A percentile compares a stretch with the other conserved stretches of the same genome.
Conservation (phyloP, 305 asterid genomes). For the Fraxinus sp. region DNA sequence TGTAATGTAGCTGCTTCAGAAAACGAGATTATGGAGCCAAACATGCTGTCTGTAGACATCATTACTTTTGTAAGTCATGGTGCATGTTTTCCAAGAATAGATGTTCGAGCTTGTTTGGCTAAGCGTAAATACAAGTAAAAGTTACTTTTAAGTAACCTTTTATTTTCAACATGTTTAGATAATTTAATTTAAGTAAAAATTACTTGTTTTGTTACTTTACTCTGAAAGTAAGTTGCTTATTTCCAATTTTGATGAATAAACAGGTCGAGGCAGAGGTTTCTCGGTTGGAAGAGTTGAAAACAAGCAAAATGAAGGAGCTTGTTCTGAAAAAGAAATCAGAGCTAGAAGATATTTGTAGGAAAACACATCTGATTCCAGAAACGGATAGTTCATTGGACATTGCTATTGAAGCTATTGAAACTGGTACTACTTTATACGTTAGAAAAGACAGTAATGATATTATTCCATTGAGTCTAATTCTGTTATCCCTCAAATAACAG, state of each 20-base stretch:
- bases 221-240: background rate
- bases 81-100: background rate
- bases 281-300: slow-evolving; percentile 82
- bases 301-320: slow-evolving; percentile 95
- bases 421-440: slow-evolving; percentile 47
- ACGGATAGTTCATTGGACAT: slow-evolving; percentile 55
- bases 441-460: slow-evolving; percentile 13
- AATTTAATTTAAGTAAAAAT: background rate
- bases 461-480: slow-evolving; percentile 13
- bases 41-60: slow-evolving; percentile 70
- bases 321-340: slow-evolving; percentile 88
- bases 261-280: slow-evolving; percentile 93
- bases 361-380: slow-evolving; percentile 73
- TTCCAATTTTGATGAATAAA: background rate
- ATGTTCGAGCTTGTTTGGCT: background rate
- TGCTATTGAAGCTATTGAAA: slow-evolving; percentile 79
- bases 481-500: slow-evolving; percentile 34
- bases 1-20: slow-evolving; percentile 86
- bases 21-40: slow-evolving; percentile 78
- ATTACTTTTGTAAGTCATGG: slow-evolving; percentile 61
- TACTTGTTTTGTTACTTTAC: background rate
- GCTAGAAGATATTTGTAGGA: slow-evolving; percentile 81
- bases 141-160: background rate
- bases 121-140: background rate
- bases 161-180: background rate